A percentile compares a stretch with the other conserved stretches of the same genome.
Conservation (phyloP, 2,329 filamentous ascomycete genomes). For the Pseudocercospora fuligena region DNA sequence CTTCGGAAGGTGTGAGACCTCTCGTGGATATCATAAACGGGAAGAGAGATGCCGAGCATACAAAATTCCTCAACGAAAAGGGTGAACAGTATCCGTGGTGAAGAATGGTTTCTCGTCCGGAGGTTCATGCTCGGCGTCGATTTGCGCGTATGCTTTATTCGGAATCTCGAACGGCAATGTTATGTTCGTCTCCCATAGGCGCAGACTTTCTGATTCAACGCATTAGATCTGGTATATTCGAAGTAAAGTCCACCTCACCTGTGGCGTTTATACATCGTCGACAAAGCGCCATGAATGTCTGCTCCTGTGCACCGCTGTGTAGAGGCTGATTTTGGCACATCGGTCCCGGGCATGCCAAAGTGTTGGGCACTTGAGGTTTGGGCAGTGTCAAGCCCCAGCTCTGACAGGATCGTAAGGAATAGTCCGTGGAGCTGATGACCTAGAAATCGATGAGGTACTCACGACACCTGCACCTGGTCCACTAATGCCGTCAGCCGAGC, state of each 20-base stretch:
- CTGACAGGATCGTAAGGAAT: neutral
- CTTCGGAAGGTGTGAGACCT: slow-evolving; percentile 40
- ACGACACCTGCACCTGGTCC: neutral
- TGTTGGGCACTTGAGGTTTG: too few species aligned
- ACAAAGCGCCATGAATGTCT: too few species aligned
- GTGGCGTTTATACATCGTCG: too few species aligned
- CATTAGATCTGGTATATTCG: too few species aligned
- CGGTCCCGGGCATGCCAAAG: too few species aligned
- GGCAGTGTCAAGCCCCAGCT: too few species aligned
- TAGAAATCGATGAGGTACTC: neutral
- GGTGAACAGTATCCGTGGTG: slow-evolving; percentile 24
- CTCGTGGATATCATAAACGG: slow-evolving; percentile 46
- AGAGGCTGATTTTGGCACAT: too few species aligned
- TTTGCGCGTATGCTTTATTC: neutral
- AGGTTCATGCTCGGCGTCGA: too few species aligned
- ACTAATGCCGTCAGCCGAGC: neutral
- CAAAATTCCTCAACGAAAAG: slow-evolving; percentile 17
- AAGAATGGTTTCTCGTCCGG: neutral
- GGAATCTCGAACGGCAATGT: neutral
- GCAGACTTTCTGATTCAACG: too few species aligned
- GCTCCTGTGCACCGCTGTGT: too few species aligned
- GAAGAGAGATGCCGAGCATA: slow-evolving; percentile 41
- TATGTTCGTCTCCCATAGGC: neutral
- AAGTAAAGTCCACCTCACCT: too few species aligned
- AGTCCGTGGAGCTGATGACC: neutral